Evolutionary conservation across 2,329 filamentous ascomycete genomes (phyloP).

Genomic region (Aspergillus felis): DNA sequence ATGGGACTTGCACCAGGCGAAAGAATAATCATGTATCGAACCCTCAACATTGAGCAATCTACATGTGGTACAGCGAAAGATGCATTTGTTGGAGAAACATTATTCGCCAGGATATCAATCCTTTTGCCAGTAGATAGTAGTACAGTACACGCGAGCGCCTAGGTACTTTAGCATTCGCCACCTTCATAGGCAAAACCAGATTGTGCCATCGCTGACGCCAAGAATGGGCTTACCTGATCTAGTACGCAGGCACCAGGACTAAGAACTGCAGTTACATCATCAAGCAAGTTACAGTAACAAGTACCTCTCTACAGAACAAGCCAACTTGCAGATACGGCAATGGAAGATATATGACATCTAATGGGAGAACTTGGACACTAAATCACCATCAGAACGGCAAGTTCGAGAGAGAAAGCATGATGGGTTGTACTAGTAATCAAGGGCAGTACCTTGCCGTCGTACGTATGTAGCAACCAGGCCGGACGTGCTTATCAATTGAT

Average conservation of each 20-base stretch:
- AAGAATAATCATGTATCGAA: conserved; percentile 26
- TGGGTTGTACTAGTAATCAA: background rate
- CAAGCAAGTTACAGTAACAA: background rate
- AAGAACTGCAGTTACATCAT: background rate
- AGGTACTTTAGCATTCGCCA: background rate
- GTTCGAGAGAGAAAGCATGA: background rate
- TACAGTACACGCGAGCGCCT: background rate
- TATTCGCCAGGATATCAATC: conserved; percentile 8
- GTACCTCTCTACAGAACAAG: background rate
- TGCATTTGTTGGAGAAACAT: background rate
- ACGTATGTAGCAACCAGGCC: background rate
- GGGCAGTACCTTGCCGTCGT: background rate
- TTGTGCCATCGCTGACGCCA: background rate
- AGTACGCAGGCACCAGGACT: background rate
- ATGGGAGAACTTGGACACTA: background rate
- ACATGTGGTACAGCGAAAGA: conserved; percentile 16
- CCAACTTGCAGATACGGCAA: too few species aligned
- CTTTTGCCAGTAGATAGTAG: background rate
- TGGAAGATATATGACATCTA: background rate
- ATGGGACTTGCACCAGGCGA: conserved; percentile 17
- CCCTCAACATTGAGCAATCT: conserved; percentile 22
- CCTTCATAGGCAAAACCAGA: background rate
- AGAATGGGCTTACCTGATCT: background rate
- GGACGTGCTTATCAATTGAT: conserved; percentile 9
- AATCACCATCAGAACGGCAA: background rate